Evolutionary conservation across 495 filamentous ascomycete genomes (phyloP).

Genomic region (Lasiosphaeria ovina): DNA sequence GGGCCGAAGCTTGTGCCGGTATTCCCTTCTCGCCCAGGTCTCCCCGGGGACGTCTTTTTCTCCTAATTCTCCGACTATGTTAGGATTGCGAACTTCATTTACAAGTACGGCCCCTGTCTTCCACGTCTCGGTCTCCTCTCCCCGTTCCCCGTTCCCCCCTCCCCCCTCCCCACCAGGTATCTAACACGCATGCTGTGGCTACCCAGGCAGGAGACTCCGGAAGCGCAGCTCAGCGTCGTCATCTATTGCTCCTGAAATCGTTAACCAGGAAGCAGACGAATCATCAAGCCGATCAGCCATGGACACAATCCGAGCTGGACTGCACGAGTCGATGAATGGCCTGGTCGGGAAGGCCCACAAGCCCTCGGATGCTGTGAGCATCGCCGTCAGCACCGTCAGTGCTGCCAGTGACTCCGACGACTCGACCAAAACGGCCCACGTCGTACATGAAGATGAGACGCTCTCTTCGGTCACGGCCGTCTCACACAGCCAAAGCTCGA

Average conservation of each 20-base stretch:
- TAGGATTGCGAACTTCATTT: too few species aligned
- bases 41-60: too few species aligned
- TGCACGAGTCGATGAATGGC: conserved; percentile 23
- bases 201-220: conserved; percentile 15
- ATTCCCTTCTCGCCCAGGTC: too few species aligned
- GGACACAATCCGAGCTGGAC: conserved; percentile 26
- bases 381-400: conserved; percentile 15
- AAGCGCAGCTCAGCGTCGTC: conserved; percentile 26
- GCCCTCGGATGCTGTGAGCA: conserved; percentile 13
- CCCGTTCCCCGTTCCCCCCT: background rate
- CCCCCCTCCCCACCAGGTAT: background rate
- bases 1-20: too few species aligned
- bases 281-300: conserved; percentile 18
- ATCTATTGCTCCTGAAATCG: conserved; percentile 17
- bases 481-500: conserved; percentile 11
- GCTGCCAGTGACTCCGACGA: conserved; percentile 3
- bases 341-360: conserved; percentile 18
- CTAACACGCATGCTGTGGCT: background rate
- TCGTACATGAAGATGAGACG: conserved; percentile 10
- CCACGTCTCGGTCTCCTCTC: too few species aligned
- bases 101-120: too few species aligned
- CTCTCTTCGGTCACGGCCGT: conserved; percentile 8
- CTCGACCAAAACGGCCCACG: conserved; percentile 16
- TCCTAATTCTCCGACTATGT: too few species aligned
- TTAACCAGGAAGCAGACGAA: conserved; percentile 10